Evolutionary conservation across 192 early-diverging fungal genomes (phyloP).

Genomic region (Coemansia sp.): DNA sequence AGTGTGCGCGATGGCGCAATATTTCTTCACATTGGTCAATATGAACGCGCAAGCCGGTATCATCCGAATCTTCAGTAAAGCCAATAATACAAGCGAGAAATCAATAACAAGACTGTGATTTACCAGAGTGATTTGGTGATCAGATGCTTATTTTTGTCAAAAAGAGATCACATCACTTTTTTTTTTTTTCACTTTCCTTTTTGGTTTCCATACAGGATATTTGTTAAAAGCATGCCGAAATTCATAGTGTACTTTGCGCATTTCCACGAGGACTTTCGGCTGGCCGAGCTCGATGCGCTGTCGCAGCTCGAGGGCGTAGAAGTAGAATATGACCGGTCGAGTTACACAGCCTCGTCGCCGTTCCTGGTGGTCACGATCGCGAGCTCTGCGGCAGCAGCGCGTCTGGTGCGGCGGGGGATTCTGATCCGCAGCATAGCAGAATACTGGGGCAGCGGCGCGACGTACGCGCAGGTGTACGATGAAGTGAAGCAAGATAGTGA

Average conservation of each 20-base stretch:
- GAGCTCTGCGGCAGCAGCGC: conserved; percentile 64
- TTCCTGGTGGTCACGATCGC: conserved; percentile 77
- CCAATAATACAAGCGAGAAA: no score
- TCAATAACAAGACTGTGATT: no score
- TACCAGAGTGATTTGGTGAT: no score
- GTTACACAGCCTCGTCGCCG: conserved; percentile 69
- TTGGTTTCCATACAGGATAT: no score
- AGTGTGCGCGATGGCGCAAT: no score
- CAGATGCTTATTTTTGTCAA: no score
- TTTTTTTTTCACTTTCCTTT: no score
- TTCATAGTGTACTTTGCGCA: conserved; percentile 74
- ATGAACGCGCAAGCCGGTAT: no score
- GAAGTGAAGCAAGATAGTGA: conserved; percentile 60
- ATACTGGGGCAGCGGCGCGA: conserved; percentile 69
- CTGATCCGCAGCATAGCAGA: conserved; percentile 73
- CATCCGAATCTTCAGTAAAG: no score
- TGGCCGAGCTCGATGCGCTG: conserved; percentile 83
- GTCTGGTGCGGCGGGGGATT: conserved; percentile 78
- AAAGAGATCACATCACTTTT: no score
- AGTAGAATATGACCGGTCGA: conserved; percentile 59
- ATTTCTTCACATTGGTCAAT: no score
- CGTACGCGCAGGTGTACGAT: conserved; percentile 61
- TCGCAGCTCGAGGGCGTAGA: conserved; percentile 72
- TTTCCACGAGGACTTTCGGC: conserved; percentile 67
- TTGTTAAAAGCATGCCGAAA: conserved; percentile 22